These are phyloP conservation scores for Nakazawaea populi DNA, from an alignment of 805 yeast species.

Conservation along the genomic window DNA sequence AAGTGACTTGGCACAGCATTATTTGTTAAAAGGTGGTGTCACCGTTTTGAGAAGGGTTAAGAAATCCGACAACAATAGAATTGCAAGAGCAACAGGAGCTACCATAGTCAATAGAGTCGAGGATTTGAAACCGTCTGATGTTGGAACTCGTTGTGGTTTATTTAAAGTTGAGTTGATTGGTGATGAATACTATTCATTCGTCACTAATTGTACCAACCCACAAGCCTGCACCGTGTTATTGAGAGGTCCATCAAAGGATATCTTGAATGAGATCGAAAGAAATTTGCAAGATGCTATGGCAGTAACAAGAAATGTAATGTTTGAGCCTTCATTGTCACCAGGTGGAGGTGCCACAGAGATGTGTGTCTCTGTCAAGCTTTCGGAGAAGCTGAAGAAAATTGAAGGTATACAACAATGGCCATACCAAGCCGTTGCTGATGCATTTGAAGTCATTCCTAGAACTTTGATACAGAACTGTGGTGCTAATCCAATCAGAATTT, in stretches of 20 bases:
- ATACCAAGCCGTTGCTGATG: conserved; percentile 97
- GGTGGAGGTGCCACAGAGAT: conserved; percentile 99
- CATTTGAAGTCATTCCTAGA: conserved; percentile 97
- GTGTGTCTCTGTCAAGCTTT: conserved; percentile 87
- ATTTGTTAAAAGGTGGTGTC: conserved; percentile 86
- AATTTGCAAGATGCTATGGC: conserved; percentile 98
- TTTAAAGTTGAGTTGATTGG: conserved; percentile 95
- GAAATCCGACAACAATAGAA: conserved; percentile 93
- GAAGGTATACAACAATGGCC: conserved; percentile 99
- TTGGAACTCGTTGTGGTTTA: conserved; percentile 84
- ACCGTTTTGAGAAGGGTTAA: conserved; percentile 90
- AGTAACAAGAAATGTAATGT: conserved; percentile 89
- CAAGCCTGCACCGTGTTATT: conserved; percentile 89
- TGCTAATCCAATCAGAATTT: conserved; percentile 85
- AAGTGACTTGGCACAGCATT: conserved; percentile 96
- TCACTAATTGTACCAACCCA: conserved; percentile 77
- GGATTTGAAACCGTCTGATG: conserved; percentile 84
- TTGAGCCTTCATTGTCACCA: conserved; percentile 92
- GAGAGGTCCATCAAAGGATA: conserved; percentile 96
- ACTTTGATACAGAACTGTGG: conserved; percentile 97
- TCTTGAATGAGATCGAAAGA: conserved; percentile 92
- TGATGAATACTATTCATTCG: conserved; percentile 90
- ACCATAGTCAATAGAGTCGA: conserved; percentile 94
- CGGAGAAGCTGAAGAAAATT: conserved; percentile 85
- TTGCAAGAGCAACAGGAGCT: conserved; percentile 96